Evolutionary conservation across 2,329 filamentous ascomycete species (phyloP).

Genomic region (Dothistroma pini): DNA sequence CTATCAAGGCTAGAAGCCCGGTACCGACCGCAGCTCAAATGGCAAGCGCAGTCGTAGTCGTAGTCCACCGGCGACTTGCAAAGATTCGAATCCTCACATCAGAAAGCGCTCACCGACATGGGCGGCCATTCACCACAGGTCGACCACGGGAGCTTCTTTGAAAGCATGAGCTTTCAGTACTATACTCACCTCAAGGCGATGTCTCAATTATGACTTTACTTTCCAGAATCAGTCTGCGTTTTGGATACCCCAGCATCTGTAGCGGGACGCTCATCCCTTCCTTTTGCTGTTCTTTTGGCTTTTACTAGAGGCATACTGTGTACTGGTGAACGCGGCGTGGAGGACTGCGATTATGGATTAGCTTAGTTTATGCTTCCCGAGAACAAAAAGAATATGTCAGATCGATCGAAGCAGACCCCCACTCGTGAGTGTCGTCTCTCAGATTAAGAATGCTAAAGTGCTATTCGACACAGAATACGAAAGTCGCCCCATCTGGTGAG

Average conservation of each 20-base stretch:
- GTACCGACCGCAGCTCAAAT: not conserved
- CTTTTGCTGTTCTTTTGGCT: constrained; percentile 1
- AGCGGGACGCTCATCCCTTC: not conserved
- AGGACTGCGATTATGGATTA: not conserved
- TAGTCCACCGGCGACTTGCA: not conserved
- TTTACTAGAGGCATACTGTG: not conserved
- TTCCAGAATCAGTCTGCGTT: constrained; percentile 1
- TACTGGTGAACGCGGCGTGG: not conserved
- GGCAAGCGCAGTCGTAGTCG: not conserved
- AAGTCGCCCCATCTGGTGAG: not conserved
- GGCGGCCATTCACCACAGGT: not conserved
- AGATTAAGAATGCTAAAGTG: not conserved
- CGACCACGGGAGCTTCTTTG: not conserved
- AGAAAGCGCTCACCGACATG: not conserved
- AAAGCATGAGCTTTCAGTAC: not conserved
- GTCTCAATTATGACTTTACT: not conserved
- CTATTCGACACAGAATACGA: not conserved
- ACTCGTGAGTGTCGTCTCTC: not conserved
- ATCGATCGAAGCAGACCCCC: not conserved
- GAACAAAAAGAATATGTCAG: not conserved
- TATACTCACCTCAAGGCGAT: not conserved
- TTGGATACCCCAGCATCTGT: constrained; percentile 5
- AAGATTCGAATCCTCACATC: not conserved
- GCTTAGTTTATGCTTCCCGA: not conserved
- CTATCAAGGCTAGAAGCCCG: constrained; percentile 52